phyloP scores from a whole-genome alignment of 2,329 filamentous ascomycete species.

The Purpureocillium takamizusanense region DNA sequence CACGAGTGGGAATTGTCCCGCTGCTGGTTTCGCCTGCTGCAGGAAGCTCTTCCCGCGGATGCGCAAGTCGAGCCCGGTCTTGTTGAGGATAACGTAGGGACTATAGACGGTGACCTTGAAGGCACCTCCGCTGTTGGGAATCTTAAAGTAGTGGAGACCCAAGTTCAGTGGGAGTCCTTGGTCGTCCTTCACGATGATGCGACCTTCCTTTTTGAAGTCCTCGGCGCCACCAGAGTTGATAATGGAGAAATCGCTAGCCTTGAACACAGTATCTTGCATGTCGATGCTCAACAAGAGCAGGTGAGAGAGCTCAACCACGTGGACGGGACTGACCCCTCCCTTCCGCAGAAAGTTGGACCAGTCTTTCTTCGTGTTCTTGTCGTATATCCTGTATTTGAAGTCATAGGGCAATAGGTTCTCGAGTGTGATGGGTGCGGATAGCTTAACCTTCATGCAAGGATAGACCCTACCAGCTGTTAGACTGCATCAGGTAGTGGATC shows the following conservation, averaged over 20 bases:
- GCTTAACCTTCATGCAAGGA: slow-evolving; percentile 86
- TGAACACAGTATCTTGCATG: slow-evolving; percentile 93
- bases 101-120: slow-evolving; percentile 95
- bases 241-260: slow-evolving; percentile 91
- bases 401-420: slow-evolving; percentile 94
- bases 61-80: slow-evolving; percentile 82
- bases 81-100: slow-evolving; percentile 90
- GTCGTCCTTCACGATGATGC: slow-evolving; percentile 73
- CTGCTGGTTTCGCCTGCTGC: slow-evolving; percentile 70
- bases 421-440: slow-evolving; percentile 86
- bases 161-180: slow-evolving; percentile 71
- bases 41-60: slow-evolving; percentile 85
- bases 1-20: slow-evolving; percentile 62
- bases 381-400: slow-evolving; percentile 98
- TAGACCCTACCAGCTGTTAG: slow-evolving; percentile 50
- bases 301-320: slow-evolving; percentile 93
- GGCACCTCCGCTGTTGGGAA: slow-evolving; percentile 86
- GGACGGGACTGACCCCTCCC: slow-evolving; percentile 91
- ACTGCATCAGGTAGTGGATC: background rate
- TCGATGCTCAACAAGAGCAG: slow-evolving; percentile 86
- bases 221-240: slow-evolving; percentile 85
- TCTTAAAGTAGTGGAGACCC: slow-evolving; percentile 80
- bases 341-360: slow-evolving; percentile 98
- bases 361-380: slow-evolving; percentile 96
- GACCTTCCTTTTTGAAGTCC: slow-evolving; percentile 79